These are phyloP conservation scores for Corchorus olitorius DNA, from an alignment of 345 rosid genomes.

Conservation along the genomic window DNA sequence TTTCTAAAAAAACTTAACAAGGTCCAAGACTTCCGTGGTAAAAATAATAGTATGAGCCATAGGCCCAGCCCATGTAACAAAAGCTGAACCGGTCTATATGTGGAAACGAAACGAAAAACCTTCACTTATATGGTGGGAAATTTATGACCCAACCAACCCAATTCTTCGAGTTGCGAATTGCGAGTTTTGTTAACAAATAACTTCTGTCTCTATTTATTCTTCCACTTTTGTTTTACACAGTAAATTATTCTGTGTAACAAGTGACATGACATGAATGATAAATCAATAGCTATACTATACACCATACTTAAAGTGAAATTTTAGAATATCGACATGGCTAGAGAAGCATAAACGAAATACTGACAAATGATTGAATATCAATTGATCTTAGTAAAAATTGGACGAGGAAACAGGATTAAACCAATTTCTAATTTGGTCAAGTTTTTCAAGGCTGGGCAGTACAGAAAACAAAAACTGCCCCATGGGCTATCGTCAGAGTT, in stretches of 20 bases:
- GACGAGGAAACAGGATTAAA: background rate
- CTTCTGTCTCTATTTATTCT: too few relatives aligned
- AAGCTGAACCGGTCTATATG: too few relatives aligned
- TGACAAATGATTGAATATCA: background rate
- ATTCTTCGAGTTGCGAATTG: too few relatives aligned
- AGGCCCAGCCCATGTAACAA: too few relatives aligned
- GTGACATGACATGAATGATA: background rate
- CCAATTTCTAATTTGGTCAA: background rate
- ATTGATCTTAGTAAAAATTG: background rate
- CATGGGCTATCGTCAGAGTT: background rate
- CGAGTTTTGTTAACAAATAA: too few relatives aligned
- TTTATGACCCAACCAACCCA: too few relatives aligned
- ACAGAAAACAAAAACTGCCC: conserved; percentile 25
- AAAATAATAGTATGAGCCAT: too few relatives aligned
- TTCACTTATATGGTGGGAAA: too few relatives aligned
- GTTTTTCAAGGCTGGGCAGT: conserved; percentile 15
- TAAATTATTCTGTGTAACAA: background rate
- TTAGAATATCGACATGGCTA: background rate
- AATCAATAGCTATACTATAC: background rate
- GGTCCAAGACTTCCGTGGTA: too few relatives aligned
- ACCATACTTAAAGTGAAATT: background rate
- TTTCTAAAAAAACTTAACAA: too few relatives aligned
- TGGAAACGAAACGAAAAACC: too few relatives aligned
- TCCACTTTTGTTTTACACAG: too few relatives aligned
- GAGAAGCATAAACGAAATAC: background rate